Base-by-base conservation (phyloP, 768 basidiomycete species). In the Lactifluus pinguis region DNA sequence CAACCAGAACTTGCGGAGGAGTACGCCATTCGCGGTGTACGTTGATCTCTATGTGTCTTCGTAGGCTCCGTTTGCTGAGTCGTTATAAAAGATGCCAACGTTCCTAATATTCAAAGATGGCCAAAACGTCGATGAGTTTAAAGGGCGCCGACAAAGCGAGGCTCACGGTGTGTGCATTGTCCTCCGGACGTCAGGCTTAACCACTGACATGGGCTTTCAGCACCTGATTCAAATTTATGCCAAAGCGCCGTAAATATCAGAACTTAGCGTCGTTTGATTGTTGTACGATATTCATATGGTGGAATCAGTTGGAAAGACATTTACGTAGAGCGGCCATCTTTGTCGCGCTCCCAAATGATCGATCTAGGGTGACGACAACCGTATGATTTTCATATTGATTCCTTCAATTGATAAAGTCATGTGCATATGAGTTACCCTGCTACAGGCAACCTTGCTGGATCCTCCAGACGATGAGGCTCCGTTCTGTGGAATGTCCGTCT, bases 21-120 rank as follows among this genome's bases (percentile, higher is more conserved):
- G 71, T 81, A 79, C 53, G 80, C 80, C 44, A 74, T 88, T 59
- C 77, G 81, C 61, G 84, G 83, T 55, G 86, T 87, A 69, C 41
- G 85, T 77, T n/a, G 15, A 47, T 11, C 39, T 7, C 10, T 10
- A 17, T 25, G 25, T 29, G 1, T 1, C 11, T 29, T 39, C 14
- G 21, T 7, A 0, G 45, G 15, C 14, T 6, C 25, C 42, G 25
- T 25, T 25, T 53, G 14, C 10, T 21, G 14, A 53, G 19, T 25
- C 41, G 15, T 9, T 45, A 45, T n/a, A 39, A 25, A 66, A 67
- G 77, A 79, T 79, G 76, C 77, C 77, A 17, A 76, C 76, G 0
- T 78, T 78, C 67, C 19, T 70, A 3, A 54, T 71, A 17, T 78
- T 73, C 69, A 71, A 74, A 69, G 60, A 66, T 19, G 76, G 76